These are phyloP conservation scores for Aspergillus quadrilineatus DNA, from an alignment of 2,329 filamentous ascomycete species.

Conservation along the genomic window DNA sequence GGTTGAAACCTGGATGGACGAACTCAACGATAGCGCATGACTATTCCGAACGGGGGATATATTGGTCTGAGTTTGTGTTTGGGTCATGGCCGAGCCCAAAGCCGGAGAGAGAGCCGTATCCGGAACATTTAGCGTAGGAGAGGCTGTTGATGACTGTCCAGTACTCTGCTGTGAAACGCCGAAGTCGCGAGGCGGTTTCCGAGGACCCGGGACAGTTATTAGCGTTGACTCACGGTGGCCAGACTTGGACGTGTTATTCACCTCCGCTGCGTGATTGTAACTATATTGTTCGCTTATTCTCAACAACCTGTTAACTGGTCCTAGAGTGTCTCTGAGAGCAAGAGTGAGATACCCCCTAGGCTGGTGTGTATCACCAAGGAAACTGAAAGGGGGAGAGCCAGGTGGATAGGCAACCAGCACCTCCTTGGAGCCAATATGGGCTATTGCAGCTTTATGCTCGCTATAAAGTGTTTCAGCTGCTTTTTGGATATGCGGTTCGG, in stretches of 20 bases:
- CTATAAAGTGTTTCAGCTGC: slow-evolving; percentile 29
- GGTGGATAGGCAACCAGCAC: slow-evolving; percentile 33
- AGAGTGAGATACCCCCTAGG: slow-evolving; percentile 22
- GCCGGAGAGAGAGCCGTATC: not conserved
- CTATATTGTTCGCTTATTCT: not conserved
- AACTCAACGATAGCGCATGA: not conserved
- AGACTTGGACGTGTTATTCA: not conserved
- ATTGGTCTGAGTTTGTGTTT: not conserved
- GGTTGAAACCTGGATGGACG: not conserved
- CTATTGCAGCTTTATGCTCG: slow-evolving; percentile 32
- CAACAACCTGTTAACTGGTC: slow-evolving; percentile 2
- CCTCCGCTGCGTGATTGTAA: not conserved
- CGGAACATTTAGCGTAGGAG: not conserved
- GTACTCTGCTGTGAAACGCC: not conserved
- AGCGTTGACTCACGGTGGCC: not conserved
- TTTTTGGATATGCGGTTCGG: slow-evolving; percentile 24
- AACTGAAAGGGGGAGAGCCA: slow-evolving; percentile 25
- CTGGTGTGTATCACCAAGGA: slow-evolving; percentile 19
- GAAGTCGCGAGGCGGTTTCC: not conserved
- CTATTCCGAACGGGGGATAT: not conserved
- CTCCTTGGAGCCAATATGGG: slow-evolving; percentile 20
- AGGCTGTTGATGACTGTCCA: not conserved
- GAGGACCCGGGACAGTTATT: not conserved
- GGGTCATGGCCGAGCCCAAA: not conserved
- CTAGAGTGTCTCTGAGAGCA: slow-evolving; percentile 20